Base-by-base conservation (phyloP, 2,329 filamentous ascomycete genomes). In the Pseudofabraea citricarpa region DNA sequence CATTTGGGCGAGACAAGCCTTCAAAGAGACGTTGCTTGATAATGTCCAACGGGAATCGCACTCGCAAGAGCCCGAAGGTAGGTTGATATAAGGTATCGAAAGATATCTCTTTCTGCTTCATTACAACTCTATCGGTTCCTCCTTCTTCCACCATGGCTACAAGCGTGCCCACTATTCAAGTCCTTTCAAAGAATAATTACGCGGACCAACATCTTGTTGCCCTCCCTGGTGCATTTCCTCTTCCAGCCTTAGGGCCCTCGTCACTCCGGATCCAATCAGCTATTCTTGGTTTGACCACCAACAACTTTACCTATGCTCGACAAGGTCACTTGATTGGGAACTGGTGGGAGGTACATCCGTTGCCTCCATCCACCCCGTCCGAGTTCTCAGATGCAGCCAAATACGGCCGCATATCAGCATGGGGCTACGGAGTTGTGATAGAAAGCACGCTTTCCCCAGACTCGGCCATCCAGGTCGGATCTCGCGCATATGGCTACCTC, bases 311-410 rank as follows among this genome's bases (percentile, higher is more conserved):
- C 8, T 58, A 58, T 48, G 48, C 54, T 20, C 41, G 49, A 19
- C 12, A 50, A 31, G 52, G 52, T 3, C 41, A 54, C 43, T 20
- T 55, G 12, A 19, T 54, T 5, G 53, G 53, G 1, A 31, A 10
- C 10, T 57, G 54, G 54, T 59, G 53, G 56, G 56, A 55, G 24
- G 45, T 58, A 7, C 52, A 58, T 40, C 53, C 53, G 23, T 42
- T 55, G 15, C 56, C 56, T 8, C 15, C 46, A 8, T 52, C 51
- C 3, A 54, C 46, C 2, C 53, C 55, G 6, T 27, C 26, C 3
- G 31, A 51, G 23, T 55, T 47, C 26, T 44, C 51, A 9, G 50
- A 57, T 45, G 31, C 51, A 1, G 39, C 24, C 7, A 47, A 52
- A n/a, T 58, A 48, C 21, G 52, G 53, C 33, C 45, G 54, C 8